Percentiles rank a stretch among this genome's conserved stretches.
Conservation (phyloP, 768 basidiomycete species). For the Leccinum imitatum region DNA sequence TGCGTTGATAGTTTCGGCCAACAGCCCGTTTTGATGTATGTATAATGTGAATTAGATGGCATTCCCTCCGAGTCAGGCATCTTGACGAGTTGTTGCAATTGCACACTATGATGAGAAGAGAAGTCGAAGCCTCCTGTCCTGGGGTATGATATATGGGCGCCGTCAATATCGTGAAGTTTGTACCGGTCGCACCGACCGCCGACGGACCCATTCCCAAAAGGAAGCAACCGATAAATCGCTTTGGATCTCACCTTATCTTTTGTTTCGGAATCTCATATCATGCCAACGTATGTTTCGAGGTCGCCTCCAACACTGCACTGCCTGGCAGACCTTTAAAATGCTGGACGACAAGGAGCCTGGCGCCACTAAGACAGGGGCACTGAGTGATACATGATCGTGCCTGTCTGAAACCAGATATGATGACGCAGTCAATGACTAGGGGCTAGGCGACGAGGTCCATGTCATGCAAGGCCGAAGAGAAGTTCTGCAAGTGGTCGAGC, state of each 20-base stretch:
- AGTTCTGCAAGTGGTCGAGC: too few relatives aligned
- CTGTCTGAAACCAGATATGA: slow-evolving; percentile 46
- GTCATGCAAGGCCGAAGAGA: slow-evolving; percentile 30
- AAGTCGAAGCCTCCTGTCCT: slow-evolving; percentile 42
- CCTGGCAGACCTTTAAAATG: slow-evolving; percentile 35
- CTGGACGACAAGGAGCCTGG: slow-evolving; percentile 29
- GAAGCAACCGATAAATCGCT: slow-evolving; percentile 47
- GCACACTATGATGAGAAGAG: slow-evolving; percentile 16
- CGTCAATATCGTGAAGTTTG: slow-evolving; percentile 1
- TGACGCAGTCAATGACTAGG: slow-evolving; percentile 21
- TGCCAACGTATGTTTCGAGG: slow-evolving; percentile 27
- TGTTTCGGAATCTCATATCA: slow-evolving; percentile 51
- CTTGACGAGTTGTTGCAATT: background rate
- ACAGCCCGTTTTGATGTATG: background rate
- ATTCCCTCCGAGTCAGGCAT: background rate
- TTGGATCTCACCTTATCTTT: slow-evolving; percentile 50
- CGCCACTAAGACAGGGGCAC: slow-evolving; percentile 32
- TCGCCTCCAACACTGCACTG: slow-evolving; percentile 36
- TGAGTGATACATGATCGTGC: slow-evolving; percentile 38
- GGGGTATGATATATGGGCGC: slow-evolving; percentile 23
- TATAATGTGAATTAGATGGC: background rate
- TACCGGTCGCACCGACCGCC: slow-evolving; percentile 18
- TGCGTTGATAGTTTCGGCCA: slow-evolving; percentile 3
- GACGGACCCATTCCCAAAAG: slow-evolving; percentile 31
- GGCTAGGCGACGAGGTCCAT: slow-evolving; percentile 34